phyloP scores from a whole-genome alignment of 257 asterid genomes.

The Plantago ovata region DNA sequence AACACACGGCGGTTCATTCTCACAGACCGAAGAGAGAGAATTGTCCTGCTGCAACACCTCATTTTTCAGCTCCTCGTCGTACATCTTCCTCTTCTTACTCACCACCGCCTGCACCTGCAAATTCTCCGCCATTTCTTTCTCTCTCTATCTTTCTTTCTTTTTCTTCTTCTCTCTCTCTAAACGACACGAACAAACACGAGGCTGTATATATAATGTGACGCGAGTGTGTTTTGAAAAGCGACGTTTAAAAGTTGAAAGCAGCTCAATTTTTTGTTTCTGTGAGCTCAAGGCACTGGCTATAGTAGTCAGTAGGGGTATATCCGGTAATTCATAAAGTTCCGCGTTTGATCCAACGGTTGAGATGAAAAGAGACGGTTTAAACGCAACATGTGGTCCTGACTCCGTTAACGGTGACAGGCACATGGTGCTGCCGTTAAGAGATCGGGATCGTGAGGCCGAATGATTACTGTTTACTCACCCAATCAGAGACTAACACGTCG shows the following conservation, averaged over 20 bases:
- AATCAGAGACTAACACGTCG: conserved; percentile 36
- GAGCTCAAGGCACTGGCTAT: conserved; percentile 27
- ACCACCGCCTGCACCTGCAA: conserved; percentile 27
- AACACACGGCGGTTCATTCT: conserved; percentile 29
- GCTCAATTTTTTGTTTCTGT: conserved; percentile 21
- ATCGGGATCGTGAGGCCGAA: conserved; percentile 49
- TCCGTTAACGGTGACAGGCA: conserved; percentile 95
- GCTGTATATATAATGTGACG: not conserved
- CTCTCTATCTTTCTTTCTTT: conserved; percentile 10
- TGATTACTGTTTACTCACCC: conserved; percentile 23
- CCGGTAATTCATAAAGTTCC: conserved; percentile 12
- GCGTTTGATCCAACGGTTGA: conserved; percentile 66
- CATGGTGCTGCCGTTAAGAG: conserved; percentile 82
- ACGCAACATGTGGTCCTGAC: conserved; percentile 90
- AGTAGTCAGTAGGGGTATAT: conserved; percentile 37
- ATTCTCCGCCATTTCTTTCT: conserved; percentile 35
- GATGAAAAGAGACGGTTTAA: conserved; percentile 65
- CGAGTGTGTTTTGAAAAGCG: conserved; percentile 24
- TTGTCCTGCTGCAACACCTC: conserved; percentile 28
- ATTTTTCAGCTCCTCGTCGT: conserved; percentile 24
- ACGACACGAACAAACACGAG: not conserved
- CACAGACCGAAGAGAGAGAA: conserved; percentile 33
- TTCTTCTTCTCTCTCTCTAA: not conserved
- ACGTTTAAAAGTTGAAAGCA: conserved; percentile 40
- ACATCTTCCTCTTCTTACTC: conserved; percentile 51